Conservation (phyloP, 108 stramenopile genomes). For the Fistulifera solaris region DNA sequence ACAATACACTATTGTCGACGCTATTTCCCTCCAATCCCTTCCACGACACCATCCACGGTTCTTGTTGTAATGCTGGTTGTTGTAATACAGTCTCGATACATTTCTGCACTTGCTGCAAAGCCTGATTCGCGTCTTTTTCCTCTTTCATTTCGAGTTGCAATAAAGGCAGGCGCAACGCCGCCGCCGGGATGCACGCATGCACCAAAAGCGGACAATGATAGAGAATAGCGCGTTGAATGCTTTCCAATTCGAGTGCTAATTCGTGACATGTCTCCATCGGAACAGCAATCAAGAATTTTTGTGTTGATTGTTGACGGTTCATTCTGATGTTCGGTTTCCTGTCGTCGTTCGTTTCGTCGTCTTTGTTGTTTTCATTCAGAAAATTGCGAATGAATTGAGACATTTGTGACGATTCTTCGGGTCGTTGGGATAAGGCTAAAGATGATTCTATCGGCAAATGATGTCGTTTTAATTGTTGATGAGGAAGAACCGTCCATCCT, state of each 20-base stretch:
- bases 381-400: constrained; percentile 8
- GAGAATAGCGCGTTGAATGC: constrained; percentile 66
- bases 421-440: constrained; percentile 5
- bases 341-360: constrained; percentile 5
- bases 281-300: constrained; percentile 68
- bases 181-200: constrained; percentile 60
- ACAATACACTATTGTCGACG: no score
- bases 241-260: constrained; percentile 56
- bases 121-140: constrained; percentile 8
- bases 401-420: constrained; percentile 9
- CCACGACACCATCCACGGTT: no score
- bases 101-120: no score
- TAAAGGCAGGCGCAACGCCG: constrained; percentile 51
- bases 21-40: no score
- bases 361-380: not conserved
- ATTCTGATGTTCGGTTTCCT: not conserved
- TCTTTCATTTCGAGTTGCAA: constrained; percentile 34
- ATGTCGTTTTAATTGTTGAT: constrained; percentile 34
- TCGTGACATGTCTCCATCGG: constrained; percentile 66
- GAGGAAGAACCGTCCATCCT: constrained; percentile 6
- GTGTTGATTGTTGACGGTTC: not conserved
- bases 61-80: no score
- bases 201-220: constrained; percentile 70
- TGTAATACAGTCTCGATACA: no score
- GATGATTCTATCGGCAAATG: constrained; percentile 22